Conservation (phyloP, 495 filamentous ascomycete genomes). For the Podospora comata region DNA sequence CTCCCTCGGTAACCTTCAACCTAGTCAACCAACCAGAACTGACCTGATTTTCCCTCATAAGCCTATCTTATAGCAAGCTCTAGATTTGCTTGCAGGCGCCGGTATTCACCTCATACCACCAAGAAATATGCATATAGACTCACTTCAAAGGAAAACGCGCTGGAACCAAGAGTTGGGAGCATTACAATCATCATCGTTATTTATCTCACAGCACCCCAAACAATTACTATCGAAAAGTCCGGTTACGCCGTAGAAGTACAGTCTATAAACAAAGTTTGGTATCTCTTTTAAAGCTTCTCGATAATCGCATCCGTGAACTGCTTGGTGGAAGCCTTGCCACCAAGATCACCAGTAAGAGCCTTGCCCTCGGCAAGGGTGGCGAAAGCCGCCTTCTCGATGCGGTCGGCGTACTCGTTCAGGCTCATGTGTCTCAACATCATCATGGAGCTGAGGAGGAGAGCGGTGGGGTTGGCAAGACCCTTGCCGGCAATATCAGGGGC, state of each 20-base stretch:
- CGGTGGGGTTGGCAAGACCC: slow-evolving; percentile 92
- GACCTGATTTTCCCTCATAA: no score
- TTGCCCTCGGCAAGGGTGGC: slow-evolving; percentile 93
- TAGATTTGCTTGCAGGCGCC: no score
- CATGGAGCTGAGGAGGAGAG: slow-evolving; percentile 82
- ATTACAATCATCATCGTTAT: slow-evolving; percentile 22
- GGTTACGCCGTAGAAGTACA: slow-evolving; percentile 20
- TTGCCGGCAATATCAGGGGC: slow-evolving; percentile 97
- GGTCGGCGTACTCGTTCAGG: slow-evolving; percentile 74
- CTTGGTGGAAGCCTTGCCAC: slow-evolving; percentile 87
- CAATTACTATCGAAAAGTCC: slow-evolving; percentile 15
- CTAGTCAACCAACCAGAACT: no score
- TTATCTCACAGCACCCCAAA: slow-evolving; percentile 13
- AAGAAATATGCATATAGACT: no score
- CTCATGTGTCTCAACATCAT: slow-evolving; percentile 99
- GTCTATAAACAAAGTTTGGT: slow-evolving; percentile 19
- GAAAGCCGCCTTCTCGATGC: slow-evolving; percentile 92
- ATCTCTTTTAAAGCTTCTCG: slow-evolving; percentile 59
- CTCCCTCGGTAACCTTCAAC: no score
- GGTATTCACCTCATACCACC: no score
- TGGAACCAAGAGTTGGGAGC: not conserved
- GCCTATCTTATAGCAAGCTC: no score
- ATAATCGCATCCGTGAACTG: slow-evolving; percentile 93
- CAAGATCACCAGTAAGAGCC: slow-evolving; percentile 90
- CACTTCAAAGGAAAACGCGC: not conserved